A percentile compares a stretch with the other conserved stretches of the same genome.
Evolutionary conservation across 257 asterid genomes (phyloP).

Genomic region (Lithospermum erythrorhizon): DNA sequence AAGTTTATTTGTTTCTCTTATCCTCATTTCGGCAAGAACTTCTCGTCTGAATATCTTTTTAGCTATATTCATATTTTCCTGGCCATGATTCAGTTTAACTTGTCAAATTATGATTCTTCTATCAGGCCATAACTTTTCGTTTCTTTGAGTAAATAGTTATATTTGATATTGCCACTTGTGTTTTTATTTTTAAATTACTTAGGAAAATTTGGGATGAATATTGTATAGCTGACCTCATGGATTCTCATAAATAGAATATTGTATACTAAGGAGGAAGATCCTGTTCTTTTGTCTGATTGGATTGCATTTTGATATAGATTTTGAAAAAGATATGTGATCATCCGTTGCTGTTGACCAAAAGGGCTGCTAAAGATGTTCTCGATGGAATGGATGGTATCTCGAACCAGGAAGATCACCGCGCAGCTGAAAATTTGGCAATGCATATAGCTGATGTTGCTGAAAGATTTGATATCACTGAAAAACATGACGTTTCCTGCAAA

Average conservation of each 20-base stretch:
- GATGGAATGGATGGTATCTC: slow-evolving; percentile 81
- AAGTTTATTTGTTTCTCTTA: too few relatives aligned
- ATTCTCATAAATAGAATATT: not conserved
- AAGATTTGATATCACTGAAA: slow-evolving; percentile 54
- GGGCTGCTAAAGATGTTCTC: slow-evolving; percentile 96
- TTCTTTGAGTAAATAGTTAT: too few relatives aligned
- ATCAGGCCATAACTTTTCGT: too few relatives aligned
- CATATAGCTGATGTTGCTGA: slow-evolving; percentile 82
- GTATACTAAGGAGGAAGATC: not conserved
- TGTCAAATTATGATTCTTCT: too few relatives aligned
- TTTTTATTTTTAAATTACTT: not conserved
- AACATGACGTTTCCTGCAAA: slow-evolving; percentile 77
- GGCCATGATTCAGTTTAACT: too few relatives aligned
- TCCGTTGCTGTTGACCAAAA: slow-evolving; percentile 81
- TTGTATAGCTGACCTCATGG: not conserved
- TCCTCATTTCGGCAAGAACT: too few relatives aligned
- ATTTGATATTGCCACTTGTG: too few relatives aligned
- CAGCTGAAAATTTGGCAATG: slow-evolving; percentile 85
- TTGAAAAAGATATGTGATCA: slow-evolving; percentile 92
- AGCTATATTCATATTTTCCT: too few relatives aligned
- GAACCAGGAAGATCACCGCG: slow-evolving; percentile 53
- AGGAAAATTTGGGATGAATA: not conserved
- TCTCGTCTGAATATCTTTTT: too few relatives aligned
- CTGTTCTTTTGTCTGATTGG: too few relatives aligned
- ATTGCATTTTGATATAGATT: slow-evolving; percentile 35